Evolutionary conservation across 2,329 filamentous ascomycete species (phyloP).

Genomic region (Verruconis gallopava): DNA sequence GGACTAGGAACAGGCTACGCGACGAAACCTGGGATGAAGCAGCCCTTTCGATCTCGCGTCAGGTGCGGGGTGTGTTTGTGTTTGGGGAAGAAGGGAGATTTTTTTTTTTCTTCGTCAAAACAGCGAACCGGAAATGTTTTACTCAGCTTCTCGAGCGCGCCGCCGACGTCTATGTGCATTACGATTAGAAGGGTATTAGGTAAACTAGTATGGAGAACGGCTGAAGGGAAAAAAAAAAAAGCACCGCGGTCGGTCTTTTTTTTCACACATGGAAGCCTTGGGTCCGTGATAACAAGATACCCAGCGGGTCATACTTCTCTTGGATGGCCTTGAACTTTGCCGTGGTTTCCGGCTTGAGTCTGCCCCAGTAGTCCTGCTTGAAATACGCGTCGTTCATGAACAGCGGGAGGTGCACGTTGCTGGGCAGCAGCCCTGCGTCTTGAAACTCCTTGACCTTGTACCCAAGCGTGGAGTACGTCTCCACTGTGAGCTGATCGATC

Average conservation of each 20-base stretch:
- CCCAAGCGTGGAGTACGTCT: constrained; percentile 25
- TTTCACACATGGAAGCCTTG: constrained; percentile 2
- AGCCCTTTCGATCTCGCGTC: too few relatives aligned
- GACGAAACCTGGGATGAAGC: too few relatives aligned
- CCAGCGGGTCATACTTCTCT: constrained; percentile 26
- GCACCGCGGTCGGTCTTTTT: background rate
- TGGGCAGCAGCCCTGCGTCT: constrained; percentile 1
- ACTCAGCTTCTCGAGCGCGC: too few relatives aligned
- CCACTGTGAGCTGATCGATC: constrained; percentile 28
- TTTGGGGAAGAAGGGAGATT: too few relatives aligned
- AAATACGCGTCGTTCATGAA: constrained; percentile 36
- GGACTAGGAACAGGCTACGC: too few relatives aligned
- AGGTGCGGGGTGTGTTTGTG: too few relatives aligned
- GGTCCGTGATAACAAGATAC: constrained; percentile 27
- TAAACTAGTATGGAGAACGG: too few relatives aligned
- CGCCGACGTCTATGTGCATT: too few relatives aligned
- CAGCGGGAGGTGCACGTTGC: constrained; percentile 26
- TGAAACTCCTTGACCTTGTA: constrained; percentile 23
- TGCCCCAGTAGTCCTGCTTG: constrained; percentile 32
- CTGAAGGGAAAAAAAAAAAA: too few relatives aligned
- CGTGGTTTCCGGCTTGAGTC: constrained; percentile 16
- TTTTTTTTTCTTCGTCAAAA: too few relatives aligned
- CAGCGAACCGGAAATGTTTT: too few relatives aligned
- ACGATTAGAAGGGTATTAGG: too few relatives aligned
- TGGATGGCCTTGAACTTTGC: constrained; percentile 22